Evolutionary conservation across 2,329 filamentous ascomycete species (phyloP), one percentile per base, ranked within the genome.

Genomic region (Pseudogymnoascus sp.): DNA sequence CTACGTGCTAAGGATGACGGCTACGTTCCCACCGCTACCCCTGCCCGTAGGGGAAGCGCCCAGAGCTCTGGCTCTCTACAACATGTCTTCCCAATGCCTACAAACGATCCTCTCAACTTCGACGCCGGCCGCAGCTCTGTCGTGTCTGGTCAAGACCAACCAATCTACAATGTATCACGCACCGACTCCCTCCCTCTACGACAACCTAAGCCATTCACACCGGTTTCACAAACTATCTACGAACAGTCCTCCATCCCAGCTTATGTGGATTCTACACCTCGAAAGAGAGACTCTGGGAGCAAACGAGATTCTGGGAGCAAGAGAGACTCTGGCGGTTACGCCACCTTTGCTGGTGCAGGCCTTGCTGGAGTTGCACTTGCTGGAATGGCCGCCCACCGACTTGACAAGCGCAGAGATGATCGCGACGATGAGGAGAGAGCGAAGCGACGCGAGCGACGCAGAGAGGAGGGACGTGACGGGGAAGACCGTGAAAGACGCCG

Each of bases 171-270:
- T 15, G 33, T 59, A 10, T 59, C 58, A 5, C 58, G 58, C 33
- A 82, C 86, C 4, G 83, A 78, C 5, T 79, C 84, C 0, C 81
- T 91, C 33, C 85, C 87, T 9, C 79, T 97, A n/a, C 88, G 94
- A 72, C 90, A 96, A 68, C 92, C 92, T 2, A 87, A 92, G 67
- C 92, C 92, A 1, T 82, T 90, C 63, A 80, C 82, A 2, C 90
- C 89, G 0, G 85, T 95, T 2, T 86, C 87, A 37, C 82, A 83
- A 64, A 82, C 83, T 15, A 80, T 92, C 1, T 89, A 90, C 68
- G 81, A 85, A 58, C 76, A 80, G 35, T 29, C 60, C 1, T 58
- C 31, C 10, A 62, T 37, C 15, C 58, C 58, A 39, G 60, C 31
- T 10, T 18, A 31, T 15, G 48, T 55, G 48, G 48, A 55, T 5